phyloP scores from a whole-genome alignment of 2,329 filamentous ascomycete genomes.

The Didymella glomerata region DNA sequence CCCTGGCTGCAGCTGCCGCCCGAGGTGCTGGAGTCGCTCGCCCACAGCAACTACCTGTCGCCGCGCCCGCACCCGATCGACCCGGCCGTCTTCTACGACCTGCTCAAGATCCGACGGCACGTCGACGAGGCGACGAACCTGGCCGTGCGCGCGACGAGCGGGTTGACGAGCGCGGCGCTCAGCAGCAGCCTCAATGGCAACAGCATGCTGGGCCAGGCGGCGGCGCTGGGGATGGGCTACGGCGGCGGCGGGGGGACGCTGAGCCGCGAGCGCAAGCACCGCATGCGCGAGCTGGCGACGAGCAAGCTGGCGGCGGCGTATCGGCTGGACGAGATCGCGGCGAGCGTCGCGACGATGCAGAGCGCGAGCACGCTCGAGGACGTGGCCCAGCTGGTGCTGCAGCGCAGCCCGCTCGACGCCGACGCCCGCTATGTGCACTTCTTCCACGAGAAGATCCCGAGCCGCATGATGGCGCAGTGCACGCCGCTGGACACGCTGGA shows the following conservation, averaged over 20 bases:
- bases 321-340: slow-evolving; percentile 81
- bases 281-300: slow-evolving; percentile 82
- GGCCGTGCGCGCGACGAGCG: slow-evolving; percentile 78
- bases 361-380: slow-evolving; percentile 79
- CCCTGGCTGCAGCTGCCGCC: slow-evolving; percentile 82
- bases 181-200: slow-evolving; percentile 63
- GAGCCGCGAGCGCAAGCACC: slow-evolving; percentile 77
- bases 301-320: slow-evolving; percentile 81
- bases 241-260: slow-evolving; percentile 69
- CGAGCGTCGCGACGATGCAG: slow-evolving; percentile 85
- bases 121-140: slow-evolving; percentile 83
- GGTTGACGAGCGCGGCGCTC: slow-evolving; percentile 71
- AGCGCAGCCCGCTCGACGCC: slow-evolving; percentile 70
- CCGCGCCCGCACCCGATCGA: slow-evolving; percentile 80
- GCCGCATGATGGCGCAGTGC: slow-evolving; percentile 73
- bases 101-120: slow-evolving; percentile 80
- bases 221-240: slow-evolving; percentile 16
- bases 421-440: slow-evolving; percentile 91
- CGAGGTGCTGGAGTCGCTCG: slow-evolving; percentile 80
- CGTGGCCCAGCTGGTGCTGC: slow-evolving; percentile 75
- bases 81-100: slow-evolving; percentile 81
- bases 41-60: slow-evolving; percentile 80
- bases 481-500: slow-evolving; percentile 73
- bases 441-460: slow-evolving; percentile 89
- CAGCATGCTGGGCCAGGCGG: slow-evolving; percentile 42